Base-by-base conservation (phyloP, 2,329 filamentous ascomycete species). In the Fusarium sp. region DNA sequence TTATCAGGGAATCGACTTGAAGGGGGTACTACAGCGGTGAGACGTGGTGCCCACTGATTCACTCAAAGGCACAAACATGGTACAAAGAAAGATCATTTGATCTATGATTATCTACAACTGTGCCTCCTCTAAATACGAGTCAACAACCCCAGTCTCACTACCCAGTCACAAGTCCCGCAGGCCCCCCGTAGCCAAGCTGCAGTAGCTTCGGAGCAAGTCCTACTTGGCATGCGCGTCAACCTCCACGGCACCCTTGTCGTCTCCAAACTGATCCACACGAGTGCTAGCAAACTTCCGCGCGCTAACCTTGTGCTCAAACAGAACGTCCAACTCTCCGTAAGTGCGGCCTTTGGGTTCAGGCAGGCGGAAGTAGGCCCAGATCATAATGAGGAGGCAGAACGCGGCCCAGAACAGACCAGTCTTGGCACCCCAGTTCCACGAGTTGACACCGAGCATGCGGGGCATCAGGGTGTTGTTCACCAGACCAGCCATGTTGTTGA, bases 261-360 rank as follows among this genome's bases (percentile, higher is more conserved):
- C 35, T 6, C 72, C 60, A 22, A 76, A 76, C 24, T 76, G 74
- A 37, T 77, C 69, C 29, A 78, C 75, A 10, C 69, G 57, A 29
- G 76, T 71, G 8, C 56, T 72, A 8, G 74, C 66, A 39, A 86
- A 87, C 64, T 84, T 84, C 54, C 85, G 79, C 4, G 87, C 85
- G 29, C 82, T 80, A 16, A 86, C 80, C 18, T 77, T 72, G 58
- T 83, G 80, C 64, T 88, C 85, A 73, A 91, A 91, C 68, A 91
- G 79, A 8, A 87, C 79, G 67, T 91, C 89, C 22, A 91, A 83
- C 80, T 91, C 89, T 64, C 85, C 87, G 65, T 87, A 87, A 0
- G 87, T 88, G 56, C 87, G 84, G 10, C 83, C 87, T 58, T 84
- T 85, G 4, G 89, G 87, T 81, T 91, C 89, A 4, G 88, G 88